Conservation (phyloP, 2,329 filamentous ascomycete species). For the Paecilomyces niveus region DNA sequence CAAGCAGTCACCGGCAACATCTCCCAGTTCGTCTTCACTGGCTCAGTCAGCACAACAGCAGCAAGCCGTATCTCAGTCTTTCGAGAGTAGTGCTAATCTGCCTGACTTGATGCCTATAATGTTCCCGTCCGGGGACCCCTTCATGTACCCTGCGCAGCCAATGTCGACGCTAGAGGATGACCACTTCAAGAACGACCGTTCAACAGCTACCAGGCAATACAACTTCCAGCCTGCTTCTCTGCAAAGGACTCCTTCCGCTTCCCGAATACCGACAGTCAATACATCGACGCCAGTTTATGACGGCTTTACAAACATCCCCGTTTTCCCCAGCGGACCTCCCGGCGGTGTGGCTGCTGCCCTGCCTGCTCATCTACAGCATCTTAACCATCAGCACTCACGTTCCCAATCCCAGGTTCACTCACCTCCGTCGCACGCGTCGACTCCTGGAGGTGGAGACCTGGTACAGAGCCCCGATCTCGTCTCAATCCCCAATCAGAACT, state of each 20-base stretch:
- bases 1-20: neutral
- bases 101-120: conserved; percentile 45
- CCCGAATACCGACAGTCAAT: conserved; percentile 8
- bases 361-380: conserved; percentile 21
- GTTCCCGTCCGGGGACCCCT: conserved; percentile 45
- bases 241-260: conserved; percentile 8
- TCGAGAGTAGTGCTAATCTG: conserved; percentile 26
- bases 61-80: conserved; percentile 25
- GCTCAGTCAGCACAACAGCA: conserved; percentile 1
- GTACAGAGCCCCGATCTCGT: conserved; percentile 35
- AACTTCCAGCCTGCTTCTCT: conserved; percentile 13
- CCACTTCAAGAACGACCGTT: conserved; percentile 28
- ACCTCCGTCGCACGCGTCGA: conserved; percentile 25
- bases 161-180: conserved; percentile 40
- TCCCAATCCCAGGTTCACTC: conserved; percentile 23
- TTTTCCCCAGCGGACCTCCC: conserved; percentile 15
- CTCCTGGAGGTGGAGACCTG: conserved; percentile 19
- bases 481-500: conserved; percentile 35
- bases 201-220: conserved; percentile 13
- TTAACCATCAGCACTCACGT: conserved; percentile 4
- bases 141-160: conserved; percentile 44
- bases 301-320: conserved; percentile 17
- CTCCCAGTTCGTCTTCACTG: neutral
- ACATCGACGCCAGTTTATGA: conserved; percentile 20
- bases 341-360: conserved; percentile 18